These are phyloP conservation scores for Canavalia ensiformis DNA, from an alignment of 306 rosid species.

Conservation along the genomic window DNA sequence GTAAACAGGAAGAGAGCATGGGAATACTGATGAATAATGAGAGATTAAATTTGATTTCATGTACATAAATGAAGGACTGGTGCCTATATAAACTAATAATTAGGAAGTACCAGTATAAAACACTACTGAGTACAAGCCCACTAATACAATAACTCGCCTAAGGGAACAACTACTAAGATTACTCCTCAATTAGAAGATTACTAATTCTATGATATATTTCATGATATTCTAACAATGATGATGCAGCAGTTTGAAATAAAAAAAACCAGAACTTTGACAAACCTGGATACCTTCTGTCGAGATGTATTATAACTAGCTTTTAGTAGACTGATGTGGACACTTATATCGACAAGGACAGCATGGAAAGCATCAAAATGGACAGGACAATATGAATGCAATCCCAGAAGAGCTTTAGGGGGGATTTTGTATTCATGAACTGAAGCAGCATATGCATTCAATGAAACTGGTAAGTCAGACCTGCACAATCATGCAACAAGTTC, in stretches of 20 bases:
- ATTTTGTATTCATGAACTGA: constrained; percentile 89
- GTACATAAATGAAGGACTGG: constrained; percentile 9
- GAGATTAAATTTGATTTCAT: constrained; percentile 26
- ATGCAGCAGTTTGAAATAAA: constrained; percentile 43
- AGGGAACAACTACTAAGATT: constrained; percentile 16
- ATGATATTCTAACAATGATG: constrained; percentile 27
- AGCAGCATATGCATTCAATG: constrained; percentile 67
- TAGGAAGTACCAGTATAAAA: neutral
- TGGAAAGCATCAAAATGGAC: constrained; percentile 90
- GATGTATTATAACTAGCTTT: constrained; percentile 61
- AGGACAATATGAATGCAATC: constrained; percentile 95
- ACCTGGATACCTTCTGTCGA: constrained; percentile 80
- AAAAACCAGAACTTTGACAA: constrained; percentile 59
- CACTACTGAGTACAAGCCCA: neutral
- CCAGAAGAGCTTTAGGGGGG: constrained; percentile 90
- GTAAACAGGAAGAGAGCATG: constrained; percentile 8
- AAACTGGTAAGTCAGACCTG: constrained; percentile 75
- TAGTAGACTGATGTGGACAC: constrained; percentile 81
- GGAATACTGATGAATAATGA: constrained; percentile 23
- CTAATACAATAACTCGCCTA: neutral
- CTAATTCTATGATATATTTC: constrained; percentile 17
- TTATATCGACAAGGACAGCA: constrained; percentile 85
- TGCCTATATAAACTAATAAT: constrained; percentile 13
- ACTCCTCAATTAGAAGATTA: neutral
- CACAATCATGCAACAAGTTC: constrained; percentile 44